phyloP scores from a whole-genome alignment of 2,329 filamentous ascomycete species.

The Ascochyta fabae region DNA sequence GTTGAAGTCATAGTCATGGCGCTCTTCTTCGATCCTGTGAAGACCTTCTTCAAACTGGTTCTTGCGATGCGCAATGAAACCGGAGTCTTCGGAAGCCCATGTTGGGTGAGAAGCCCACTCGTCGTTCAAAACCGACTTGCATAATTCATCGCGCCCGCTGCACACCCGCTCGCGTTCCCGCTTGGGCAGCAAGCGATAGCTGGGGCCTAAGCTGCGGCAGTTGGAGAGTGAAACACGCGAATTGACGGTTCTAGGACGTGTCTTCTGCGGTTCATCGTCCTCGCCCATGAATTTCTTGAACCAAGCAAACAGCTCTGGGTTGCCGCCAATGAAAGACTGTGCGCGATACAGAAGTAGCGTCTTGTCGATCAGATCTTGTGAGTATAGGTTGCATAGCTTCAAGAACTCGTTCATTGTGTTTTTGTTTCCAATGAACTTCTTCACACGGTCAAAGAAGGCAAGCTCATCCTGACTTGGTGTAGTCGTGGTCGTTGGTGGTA shows the following conservation, averaged over 20 bases:
- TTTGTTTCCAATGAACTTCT: constrained; percentile 94
- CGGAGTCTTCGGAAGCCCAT: constrained; percentile 97
- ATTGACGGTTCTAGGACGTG: constrained; percentile 69
- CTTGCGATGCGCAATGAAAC: constrained; percentile 96
- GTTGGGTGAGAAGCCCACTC: constrained; percentile 99
- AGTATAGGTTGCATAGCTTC: constrained; percentile 95
- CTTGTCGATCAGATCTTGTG: constrained; percentile 88
- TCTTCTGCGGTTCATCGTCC: constrained; percentile 62
- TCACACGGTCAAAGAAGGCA: constrained; percentile 92
- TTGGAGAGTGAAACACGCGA: constrained; percentile 93
- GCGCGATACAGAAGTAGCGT: constrained; percentile 83
- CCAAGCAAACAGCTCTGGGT: constrained; percentile 85
- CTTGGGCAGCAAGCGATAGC: constrained; percentile 90
- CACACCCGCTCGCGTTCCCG: constrained; percentile 89
- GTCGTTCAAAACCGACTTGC: constrained; percentile 90
- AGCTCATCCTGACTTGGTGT: constrained; percentile 85
- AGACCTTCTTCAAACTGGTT: constrained; percentile 93
- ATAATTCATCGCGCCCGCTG: constrained; percentile 93
- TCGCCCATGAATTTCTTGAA: constrained; percentile 85
- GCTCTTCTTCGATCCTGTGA: constrained; percentile 95
- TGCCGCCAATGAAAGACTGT: constrained; percentile 83
- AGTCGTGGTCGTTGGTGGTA: constrained; percentile 75
- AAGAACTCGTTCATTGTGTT: constrained; percentile 93
- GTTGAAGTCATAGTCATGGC: constrained; percentile 98
- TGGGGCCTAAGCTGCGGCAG: constrained; percentile 92